Conservation (phyloP, 2,329 filamentous ascomycete genomes). For the Fusarium sp. region DNA sequence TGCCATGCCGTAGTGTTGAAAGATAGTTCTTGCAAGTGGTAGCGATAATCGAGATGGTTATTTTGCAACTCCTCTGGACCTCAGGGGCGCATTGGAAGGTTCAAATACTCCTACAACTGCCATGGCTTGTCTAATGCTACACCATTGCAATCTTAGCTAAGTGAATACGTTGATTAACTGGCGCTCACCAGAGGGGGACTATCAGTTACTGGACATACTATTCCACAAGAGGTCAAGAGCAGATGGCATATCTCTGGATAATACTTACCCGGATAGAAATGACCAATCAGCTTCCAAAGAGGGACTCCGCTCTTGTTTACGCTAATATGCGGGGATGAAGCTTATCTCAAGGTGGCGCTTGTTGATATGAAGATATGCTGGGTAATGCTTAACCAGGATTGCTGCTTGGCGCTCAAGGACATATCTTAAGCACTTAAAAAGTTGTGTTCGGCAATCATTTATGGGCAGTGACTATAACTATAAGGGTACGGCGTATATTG, state of each 20-base stretch:
- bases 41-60: accelerated
- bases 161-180: background rate
- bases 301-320: background rate
- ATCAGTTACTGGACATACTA: background rate
- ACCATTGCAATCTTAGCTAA: background rate
- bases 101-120: background rate
- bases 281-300: background rate
- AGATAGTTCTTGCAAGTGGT: background rate
- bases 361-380: background rate
- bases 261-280: background rate
- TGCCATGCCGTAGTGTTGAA: background rate
- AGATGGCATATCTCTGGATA: background rate
- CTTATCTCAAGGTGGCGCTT: background rate
- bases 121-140: background rate
- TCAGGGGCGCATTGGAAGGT: background rate
- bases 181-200: background rate
- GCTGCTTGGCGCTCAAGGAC: no score
- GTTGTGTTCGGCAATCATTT: background rate
- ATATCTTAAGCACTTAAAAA: background rate
- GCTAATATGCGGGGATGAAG: background rate
- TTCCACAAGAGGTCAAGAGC: background rate
- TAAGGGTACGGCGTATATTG: no score
- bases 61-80: background rate
- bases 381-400: background rate
- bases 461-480: no score